Conservation (phyloP, 2,329 filamentous ascomycete genomes). For the Penicillium sp. region DNA sequence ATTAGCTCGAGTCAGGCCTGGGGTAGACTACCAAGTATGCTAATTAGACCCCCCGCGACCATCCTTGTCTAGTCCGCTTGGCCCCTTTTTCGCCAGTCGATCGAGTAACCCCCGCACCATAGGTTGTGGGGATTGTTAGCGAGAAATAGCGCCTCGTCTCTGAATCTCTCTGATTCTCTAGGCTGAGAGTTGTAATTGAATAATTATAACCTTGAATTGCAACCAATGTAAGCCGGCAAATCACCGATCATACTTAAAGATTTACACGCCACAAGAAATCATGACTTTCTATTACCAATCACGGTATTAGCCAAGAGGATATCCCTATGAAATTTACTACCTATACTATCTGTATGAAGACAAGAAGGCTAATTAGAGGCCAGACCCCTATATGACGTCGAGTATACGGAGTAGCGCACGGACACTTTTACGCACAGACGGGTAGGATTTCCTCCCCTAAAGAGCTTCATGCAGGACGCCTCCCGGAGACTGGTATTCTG, state of each 20-base stretch:
- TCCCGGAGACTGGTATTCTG: neutral
- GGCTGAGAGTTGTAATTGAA: neutral
- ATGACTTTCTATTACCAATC: neutral
- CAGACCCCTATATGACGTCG: slow-evolving; percentile 17
- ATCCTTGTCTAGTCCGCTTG: neutral
- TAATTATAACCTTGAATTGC: neutral
- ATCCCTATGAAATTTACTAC: neutral
- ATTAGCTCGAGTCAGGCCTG: neutral
- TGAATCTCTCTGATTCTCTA: neutral
- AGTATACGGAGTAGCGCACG: slow-evolving; percentile 7
- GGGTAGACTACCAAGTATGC: neutral
- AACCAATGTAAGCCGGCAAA: neutral
- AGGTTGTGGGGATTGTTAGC: neutral
- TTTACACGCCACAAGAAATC: neutral
- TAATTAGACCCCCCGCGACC: neutral
- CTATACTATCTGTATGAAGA: neutral
- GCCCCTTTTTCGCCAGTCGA: neutral
- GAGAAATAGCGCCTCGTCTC: neutral
- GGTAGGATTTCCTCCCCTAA: slow-evolving; percentile 1
- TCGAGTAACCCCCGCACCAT: neutral
- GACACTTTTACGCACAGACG: slow-evolving; percentile 4
- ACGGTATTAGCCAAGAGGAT: neutral
- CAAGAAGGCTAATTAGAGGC: slow-evolving; percentile 14
- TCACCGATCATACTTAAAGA: neutral
- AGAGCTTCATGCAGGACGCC: slow-evolving; percentile 15